Percentiles rank a stretch among this genome's conserved stretches.
phyloP scores from a whole-genome alignment of 805 yeast species.

The Sugiyamaella marilandica region DNA sequence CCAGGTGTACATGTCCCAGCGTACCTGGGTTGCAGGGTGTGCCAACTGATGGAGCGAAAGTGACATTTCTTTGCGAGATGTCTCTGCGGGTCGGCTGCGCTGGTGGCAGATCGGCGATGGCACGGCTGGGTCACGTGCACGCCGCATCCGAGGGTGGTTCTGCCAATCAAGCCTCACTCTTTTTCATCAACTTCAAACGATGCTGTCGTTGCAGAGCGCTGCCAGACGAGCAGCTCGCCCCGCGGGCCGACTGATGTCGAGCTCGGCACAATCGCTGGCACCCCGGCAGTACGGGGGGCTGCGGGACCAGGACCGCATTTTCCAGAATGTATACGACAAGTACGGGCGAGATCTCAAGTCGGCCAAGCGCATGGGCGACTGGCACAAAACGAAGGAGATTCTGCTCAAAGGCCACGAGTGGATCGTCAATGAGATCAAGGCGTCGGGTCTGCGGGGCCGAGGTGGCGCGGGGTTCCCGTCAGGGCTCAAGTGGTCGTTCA shows the following conservation, averaged over 20 bases:
- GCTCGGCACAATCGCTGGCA: conserved; percentile 4
- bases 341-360: conserved; percentile 73
- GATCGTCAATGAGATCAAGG: conserved; percentile 84
- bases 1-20: too few relatives aligned
- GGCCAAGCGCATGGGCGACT: conserved; percentile 78
- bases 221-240: conserved; percentile 2
- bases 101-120: too few relatives aligned
- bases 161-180: background rate
- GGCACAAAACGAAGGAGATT: conserved; percentile 88
- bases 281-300: conserved; percentile 62
- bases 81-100: too few relatives aligned
- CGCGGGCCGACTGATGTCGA: conserved; percentile 1
- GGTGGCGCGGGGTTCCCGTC: conserved; percentile 95
- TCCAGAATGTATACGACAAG: conserved; percentile 73
- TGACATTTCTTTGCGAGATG: too few relatives aligned
- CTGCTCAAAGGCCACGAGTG: conserved; percentile 78
- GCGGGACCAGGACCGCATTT: conserved; percentile 77
- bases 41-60: too few relatives aligned
- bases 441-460: conserved; percentile 82
- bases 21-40: too few relatives aligned
- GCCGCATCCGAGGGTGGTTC: background rate
- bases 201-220: conserved; percentile 1
- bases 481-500: conserved; percentile 86
- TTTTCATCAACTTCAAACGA: background rate
- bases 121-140: background rate